Evolutionary conservation across 1,139 yeast species (phyloP), one percentile per base, ranked within the genome.

Genomic region (Sugiyamaella novakii): DNA sequence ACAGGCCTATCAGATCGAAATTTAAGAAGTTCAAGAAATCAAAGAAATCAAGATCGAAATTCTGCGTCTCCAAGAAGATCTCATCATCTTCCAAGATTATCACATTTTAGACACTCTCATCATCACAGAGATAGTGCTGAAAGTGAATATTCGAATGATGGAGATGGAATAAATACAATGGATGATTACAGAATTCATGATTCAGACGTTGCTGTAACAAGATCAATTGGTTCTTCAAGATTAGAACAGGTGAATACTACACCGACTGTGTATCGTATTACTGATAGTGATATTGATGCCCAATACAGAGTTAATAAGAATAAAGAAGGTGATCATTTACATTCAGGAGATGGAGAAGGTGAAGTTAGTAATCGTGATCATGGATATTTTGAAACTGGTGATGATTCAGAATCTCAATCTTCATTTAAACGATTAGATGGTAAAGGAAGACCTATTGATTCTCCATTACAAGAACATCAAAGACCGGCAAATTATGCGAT

Each of bases 141-240:
- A 4, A 17, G 27, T 24, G 25, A 17, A 11, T 28, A 33, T 8
- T 25, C 28, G 2, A 12, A 10, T 5, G 19, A 25, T 11, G 39
- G 14, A 5, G 47, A 43, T 28, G 42, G 18, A 19, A 21, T 36
- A 8, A 43, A 35, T 28, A 31, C 37, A 33, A 35, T 28, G 31
- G 46, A 24, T 24, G 56, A 54, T 31, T 54, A 44, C 40, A 50
- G 52, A 15, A 54, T 54, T 33, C 54, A 37, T 11, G 57, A 54
- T 15, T 47, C 51, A 14, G 57, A 54, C 24, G 52, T 49, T 19
- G 52, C 49, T 25, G 47, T 42, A 15, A 29, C 50, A 2, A 28
- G 50, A 10, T 41, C 50, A 14, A 31, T 28, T 22, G 27, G 19
- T 19, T 36, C 50, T 1, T 46, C 49, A 6, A 30, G 50, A 12